Base-by-base conservation (phyloP, 805 yeast genomes). In the Tetrapisispora iriomotensis region DNA sequence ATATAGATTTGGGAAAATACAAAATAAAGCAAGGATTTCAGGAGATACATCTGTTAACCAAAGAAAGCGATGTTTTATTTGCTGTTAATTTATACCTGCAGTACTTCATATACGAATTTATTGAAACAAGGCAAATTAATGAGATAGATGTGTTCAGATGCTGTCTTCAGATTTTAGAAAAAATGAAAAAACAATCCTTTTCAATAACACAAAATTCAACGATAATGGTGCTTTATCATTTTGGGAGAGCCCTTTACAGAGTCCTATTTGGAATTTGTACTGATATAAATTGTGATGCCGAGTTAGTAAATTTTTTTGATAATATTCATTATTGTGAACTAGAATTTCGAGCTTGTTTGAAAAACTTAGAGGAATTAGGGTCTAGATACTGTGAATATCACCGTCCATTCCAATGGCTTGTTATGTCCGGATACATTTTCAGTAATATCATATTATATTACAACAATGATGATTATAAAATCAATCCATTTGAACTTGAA, bases 401-500 rank as follows among this genome's bases (percentile, higher is more conserved):
- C 12, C 36, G 43, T 14, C 23, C 37, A 6, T 51, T 48, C 21
- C 53, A 49, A 31, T 43, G 50, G 34, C 40, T 58, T 17, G 43
- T 56, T 10, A 30, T 56, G 2, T 35, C 51, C 4, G 56, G 52
- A 1, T 51, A 52, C 37, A 43, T 56, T 7, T 42, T 57, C 9
- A 40, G 56, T 23, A 49, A 47, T 31, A 47, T 57, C 45, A 38
- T 54, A 2, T 31, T 50, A 17, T 36, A 45, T 14, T 28, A 33
- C n/a, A 40, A 36, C 6, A 26, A 39, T 23, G 43, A 43, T 8
- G 42, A 37, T 19, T 38, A 40, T 12, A 38, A 40, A 8, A 47
- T 58, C 19, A 47, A 50, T 36, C 63, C 63, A 3, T 58, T 58
- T 37, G 60, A 53, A 37, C 48, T 45, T 26, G 61, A 58, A 29